phyloP scores from a whole-genome alignment of 1,139 yeast species.

The Geotrichum bryndzae region DNA sequence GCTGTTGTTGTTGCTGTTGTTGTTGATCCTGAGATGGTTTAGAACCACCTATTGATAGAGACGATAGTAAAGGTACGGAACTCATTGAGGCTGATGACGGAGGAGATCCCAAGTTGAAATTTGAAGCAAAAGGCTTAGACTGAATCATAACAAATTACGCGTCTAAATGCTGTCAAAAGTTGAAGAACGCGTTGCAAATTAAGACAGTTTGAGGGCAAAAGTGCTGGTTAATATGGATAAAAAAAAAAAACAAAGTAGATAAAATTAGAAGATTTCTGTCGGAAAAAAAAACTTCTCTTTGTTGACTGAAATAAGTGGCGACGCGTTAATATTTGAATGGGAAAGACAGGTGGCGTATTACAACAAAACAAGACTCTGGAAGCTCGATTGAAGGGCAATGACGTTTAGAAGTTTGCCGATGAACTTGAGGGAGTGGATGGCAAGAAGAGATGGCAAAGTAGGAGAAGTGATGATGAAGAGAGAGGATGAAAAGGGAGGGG shows the following conservation, averaged over 20 bases:
- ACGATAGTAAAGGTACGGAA: conserved; percentile 6
- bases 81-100: conserved; percentile 2
- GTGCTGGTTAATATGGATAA: neutral
- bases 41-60: conserved; percentile 7
- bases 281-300: neutral
- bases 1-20: neutral
- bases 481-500: neutral
- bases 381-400: neutral
- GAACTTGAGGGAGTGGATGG: neutral
- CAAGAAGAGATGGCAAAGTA: neutral
- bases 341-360: neutral
- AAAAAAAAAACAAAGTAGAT: neutral
- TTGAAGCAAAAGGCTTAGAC: conserved; percentile 11
- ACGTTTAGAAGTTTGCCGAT: neutral
- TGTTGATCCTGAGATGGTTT: neutral
- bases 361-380: neutral
- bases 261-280: neutral
- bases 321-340: conserved; percentile 8
- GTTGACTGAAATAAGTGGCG: conserved; percentile 7
- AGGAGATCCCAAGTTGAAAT: conserved; percentile 10
- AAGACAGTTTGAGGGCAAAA: neutral
- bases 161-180: neutral
- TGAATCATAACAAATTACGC: conserved; percentile 12
- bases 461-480: neutral
- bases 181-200: neutral